Evolutionary conservation across 306 rosid genomes (phyloP).

Genomic region (Abrus pulchellus): DNA sequence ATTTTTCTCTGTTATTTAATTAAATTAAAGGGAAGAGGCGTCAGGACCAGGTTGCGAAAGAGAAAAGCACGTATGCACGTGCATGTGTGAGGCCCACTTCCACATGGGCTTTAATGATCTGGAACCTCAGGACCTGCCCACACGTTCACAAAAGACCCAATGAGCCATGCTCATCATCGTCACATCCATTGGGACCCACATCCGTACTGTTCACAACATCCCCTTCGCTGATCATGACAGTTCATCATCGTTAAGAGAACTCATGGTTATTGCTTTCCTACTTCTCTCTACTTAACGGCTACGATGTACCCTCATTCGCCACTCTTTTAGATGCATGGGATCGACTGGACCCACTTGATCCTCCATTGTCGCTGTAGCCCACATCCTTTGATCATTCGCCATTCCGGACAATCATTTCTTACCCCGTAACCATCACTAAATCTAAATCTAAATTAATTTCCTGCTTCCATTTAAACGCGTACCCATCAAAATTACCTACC

Average conservation of each 20-base stretch:
- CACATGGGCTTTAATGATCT: conserved; percentile 84
- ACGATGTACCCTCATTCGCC: neutral
- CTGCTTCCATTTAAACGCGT: conserved; percentile 14
- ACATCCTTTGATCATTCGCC: conserved; percentile 29
- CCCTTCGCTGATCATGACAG: conserved; percentile 55
- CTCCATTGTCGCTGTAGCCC: conserved; percentile 26
- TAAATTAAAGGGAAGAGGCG: neutral
- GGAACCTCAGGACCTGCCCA: conserved; percentile 59
- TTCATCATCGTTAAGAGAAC: conserved; percentile 27
- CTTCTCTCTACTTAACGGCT: conserved; percentile 2
- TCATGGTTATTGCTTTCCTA: neutral
- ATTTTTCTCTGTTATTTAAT: neutral
- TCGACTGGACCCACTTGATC: conserved; percentile 48
- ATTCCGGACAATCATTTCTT: conserved; percentile 27
- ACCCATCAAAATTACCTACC: neutral
- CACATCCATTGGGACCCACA: conserved; percentile 59
- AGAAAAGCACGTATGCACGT: conserved; percentile 74
- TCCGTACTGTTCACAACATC: conserved; percentile 58
- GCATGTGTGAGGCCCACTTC: conserved; percentile 75
- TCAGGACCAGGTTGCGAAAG: conserved; percentile 55
- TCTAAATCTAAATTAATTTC: neutral
- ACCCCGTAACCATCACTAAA: conserved; percentile 6
- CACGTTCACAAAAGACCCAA: conserved; percentile 64
- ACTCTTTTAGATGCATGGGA: conserved; percentile 17
- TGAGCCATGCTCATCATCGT: conserved; percentile 44